phyloP scores from a whole-genome alignment of 1,139 yeast species.

The Trichomonascaceae sp. region DNA sequence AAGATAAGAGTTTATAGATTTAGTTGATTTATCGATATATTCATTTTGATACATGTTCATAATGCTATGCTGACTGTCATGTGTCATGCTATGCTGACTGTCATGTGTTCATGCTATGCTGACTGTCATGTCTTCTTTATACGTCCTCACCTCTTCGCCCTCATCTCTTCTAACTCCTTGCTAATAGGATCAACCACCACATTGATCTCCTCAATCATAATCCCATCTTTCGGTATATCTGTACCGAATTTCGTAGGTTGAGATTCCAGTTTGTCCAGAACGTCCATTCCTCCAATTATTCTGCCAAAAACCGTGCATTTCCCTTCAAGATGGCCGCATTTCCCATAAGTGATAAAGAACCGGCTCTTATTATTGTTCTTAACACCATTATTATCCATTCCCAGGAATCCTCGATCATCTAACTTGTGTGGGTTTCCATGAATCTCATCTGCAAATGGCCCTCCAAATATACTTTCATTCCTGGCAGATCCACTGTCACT shows the following conservation, averaged over 20 bases:
- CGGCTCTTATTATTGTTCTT: conserved; percentile 62
- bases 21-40: too few species aligned
- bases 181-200: conserved; percentile 4
- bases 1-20: too few species aligned
- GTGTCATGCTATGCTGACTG: too few species aligned
- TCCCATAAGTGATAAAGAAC: conserved; percentile 68
- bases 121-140: too few species aligned
- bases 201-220: neutral
- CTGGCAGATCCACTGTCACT: conserved; percentile 51
- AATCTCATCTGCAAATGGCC: conserved; percentile 41
- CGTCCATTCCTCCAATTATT: conserved; percentile 70
- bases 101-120: too few species aligned
- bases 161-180: neutral
- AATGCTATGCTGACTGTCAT: too few species aligned
- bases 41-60: too few species aligned
- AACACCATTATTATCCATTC: conserved; percentile 70
- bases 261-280: conserved; percentile 63
- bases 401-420: conserved; percentile 71
- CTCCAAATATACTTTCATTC: conserved; percentile 32
- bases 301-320: conserved; percentile 76
- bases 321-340: conserved; percentile 67
- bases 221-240: neutral
- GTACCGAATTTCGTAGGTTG: neutral
- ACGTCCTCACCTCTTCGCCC: neutral
- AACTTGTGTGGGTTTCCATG: conserved; percentile 66